Evolutionary conservation across 192 early-diverging fungal species (phyloP).

Genomic region (Rhizophlyctis rosea): DNA sequence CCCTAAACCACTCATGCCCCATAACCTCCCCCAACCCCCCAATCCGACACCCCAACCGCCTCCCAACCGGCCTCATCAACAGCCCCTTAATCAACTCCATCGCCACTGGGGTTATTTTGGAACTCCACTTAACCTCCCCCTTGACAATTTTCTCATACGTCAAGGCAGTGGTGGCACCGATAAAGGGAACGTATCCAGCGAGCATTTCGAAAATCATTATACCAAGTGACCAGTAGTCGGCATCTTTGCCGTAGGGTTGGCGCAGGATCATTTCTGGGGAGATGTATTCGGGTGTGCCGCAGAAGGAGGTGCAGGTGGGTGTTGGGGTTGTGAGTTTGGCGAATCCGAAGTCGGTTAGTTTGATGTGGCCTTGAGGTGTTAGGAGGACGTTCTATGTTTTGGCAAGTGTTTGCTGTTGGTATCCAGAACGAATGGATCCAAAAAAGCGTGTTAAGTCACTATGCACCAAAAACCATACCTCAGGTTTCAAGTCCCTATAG

Average conservation of each 20-base stretch:
- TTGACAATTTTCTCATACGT: constrained; percentile 43
- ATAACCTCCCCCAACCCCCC: constrained; percentile 34
- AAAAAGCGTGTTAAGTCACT: constrained; percentile 45
- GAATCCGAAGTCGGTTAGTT: constrained; percentile 98
- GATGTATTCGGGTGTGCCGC: constrained; percentile 99
- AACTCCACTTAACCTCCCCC: constrained; percentile 35
- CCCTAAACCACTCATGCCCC: constrained; percentile 41
- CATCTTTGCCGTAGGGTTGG: constrained; percentile 79
- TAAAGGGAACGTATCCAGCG: constrained; percentile 52
- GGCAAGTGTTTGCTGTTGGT: too few relatives aligned
- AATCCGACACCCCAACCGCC: constrained; percentile 29
- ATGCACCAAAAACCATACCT: too few relatives aligned
- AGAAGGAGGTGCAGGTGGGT: constrained; percentile 99
- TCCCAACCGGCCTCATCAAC: constrained; percentile 30
- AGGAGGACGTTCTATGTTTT: too few relatives aligned
- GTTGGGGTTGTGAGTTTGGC: too few relatives aligned
- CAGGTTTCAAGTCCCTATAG: constrained; percentile 97
- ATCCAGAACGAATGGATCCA: background rate
- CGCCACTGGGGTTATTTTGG: constrained; percentile 20
- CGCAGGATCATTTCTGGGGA: constrained; percentile 99
- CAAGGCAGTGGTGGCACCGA: constrained; percentile 32
- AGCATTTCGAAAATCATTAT: constrained; percentile 56
- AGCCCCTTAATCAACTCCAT: constrained; percentile 31
- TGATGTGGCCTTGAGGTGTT: constrained; percentile 98
- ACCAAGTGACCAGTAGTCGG: constrained; percentile 59